These are phyloP conservation scores for Apocynum venetum DNA, from an alignment of 257 asterid genomes.

Conservation along the genomic window DNA sequence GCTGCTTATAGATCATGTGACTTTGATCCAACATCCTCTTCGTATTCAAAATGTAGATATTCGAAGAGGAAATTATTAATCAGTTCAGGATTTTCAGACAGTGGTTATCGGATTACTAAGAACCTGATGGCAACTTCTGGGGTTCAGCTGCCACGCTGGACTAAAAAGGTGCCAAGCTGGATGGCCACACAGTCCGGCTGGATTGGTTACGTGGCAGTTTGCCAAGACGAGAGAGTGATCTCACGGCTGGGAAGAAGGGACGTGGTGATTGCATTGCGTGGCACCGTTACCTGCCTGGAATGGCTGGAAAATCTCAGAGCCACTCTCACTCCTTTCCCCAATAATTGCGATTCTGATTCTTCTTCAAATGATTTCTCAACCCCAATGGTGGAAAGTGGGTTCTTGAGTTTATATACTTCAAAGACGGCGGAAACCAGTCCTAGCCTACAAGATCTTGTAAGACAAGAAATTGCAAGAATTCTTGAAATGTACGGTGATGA, in stretches of 20 bases:
- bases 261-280: constrained; percentile 80
- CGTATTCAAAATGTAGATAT: constrained; percentile 47
- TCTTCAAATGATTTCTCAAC: neutral
- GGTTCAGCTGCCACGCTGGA: constrained; percentile 60
- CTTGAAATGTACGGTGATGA: constrained; percentile 43
- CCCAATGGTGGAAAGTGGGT: constrained; percentile 93
- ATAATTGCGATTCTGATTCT: neutral
- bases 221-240: constrained; percentile 54
- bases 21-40: constrained; percentile 53
- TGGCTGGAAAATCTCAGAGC: constrained; percentile 90
- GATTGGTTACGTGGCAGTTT: constrained; percentile 83
- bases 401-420: constrained; percentile 78
- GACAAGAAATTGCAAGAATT: constrained; percentile 49
- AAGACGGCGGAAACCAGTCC: constrained; percentile 22
- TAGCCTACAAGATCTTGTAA: constrained; percentile 48
- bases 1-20: constrained; percentile 63
- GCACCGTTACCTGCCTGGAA: constrained; percentile 76
- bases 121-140: constrained; percentile 62
- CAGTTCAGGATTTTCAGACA: constrained; percentile 29
- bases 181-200: constrained; percentile 58
- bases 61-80: constrained; percentile 39
- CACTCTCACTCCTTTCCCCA: constrained; percentile 47
- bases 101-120: constrained; percentile 65
- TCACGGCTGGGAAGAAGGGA: constrained; percentile 80
- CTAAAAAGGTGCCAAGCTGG: constrained; percentile 50